These are phyloP conservation scores for Coprinellus micaceus DNA, from an alignment of 768 basidiomycete genomes.

Conservation along the genomic window DNA sequence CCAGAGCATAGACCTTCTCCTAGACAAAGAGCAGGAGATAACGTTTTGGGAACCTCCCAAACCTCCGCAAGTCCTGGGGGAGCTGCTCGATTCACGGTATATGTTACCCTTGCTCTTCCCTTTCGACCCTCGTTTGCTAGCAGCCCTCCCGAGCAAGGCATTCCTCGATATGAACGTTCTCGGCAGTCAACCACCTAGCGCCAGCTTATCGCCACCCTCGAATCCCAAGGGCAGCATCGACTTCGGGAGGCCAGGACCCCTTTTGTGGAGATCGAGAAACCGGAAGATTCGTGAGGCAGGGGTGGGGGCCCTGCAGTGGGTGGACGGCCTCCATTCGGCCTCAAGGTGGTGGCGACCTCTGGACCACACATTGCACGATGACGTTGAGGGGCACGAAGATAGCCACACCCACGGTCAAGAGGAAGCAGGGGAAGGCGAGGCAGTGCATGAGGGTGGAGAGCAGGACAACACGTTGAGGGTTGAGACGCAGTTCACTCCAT, in stretches of 20 bases:
- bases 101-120: slow-evolving; percentile 91
- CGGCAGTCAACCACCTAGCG: slow-evolving; percentile 5
- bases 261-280: slow-evolving; percentile 59
- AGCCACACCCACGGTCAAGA: slow-evolving; percentile 43
- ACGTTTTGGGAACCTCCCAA: slow-evolving; percentile 74
- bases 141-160: slow-evolving; percentile 57
- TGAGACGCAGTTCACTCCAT: slow-evolving; percentile 49
- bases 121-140: slow-evolving; percentile 71
- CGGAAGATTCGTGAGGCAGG: slow-evolving; percentile 60
- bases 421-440: slow-evolving; percentile 27
- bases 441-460: slow-evolving; percentile 23
- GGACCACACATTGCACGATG: slow-evolving; percentile 40
- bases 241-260: slow-evolving; percentile 28
- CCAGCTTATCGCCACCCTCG: slow-evolving; percentile 1
- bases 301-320: slow-evolving; percentile 58
- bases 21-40: slow-evolving; percentile 63
- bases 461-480: slow-evolving; percentile 34
- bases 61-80: slow-evolving; percentile 81
- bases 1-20: slow-evolving; percentile 68
- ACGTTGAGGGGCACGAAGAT: slow-evolving; percentile 35
- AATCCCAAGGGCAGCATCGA: slow-evolving; percentile 16
- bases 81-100: slow-evolving; percentile 86
- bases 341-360: slow-evolving; percentile 55
- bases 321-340: slow-evolving; percentile 63
- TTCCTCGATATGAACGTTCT: slow-evolving; percentile 26